Base-by-base conservation (phyloP, 768 basidiomycete genomes). In the Termitomyces sp. region DNA sequence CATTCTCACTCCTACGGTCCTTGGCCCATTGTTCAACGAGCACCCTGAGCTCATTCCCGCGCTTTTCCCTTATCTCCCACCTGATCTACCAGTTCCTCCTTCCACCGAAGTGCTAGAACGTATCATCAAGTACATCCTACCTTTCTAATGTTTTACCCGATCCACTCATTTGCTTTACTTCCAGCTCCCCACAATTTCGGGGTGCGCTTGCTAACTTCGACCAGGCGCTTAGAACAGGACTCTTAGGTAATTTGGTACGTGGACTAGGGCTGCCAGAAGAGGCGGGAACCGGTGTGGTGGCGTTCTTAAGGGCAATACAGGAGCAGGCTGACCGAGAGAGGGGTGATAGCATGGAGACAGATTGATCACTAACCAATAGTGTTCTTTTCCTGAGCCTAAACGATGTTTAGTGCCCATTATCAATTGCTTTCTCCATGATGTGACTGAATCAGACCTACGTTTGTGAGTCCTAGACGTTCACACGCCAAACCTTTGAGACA, bases 211-310 rank as follows among this genome's bases (percentile, higher is more conserved):
- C 81, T 3, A 89, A 81, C 66, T 80, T 97, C 46, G 94, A 97
- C 66, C 85, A 88, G 65, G 94, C 92, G 6, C 75, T 97, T 54
- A 76, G 86, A 49, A 94, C 89, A 0, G 94, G 94, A 8, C 70
- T 92, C 50, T 73, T 94, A 2, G 86, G 85, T 6, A 82, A 79
- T 1, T 76, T 95, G 19, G 91, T 96, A 56, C 75, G 85, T 34
- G 80, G 84, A 25, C 75, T 97, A 7, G 94, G 93, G 2, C 72
- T 97, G 37, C 90, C 91, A 0, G 91, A 89, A 64, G 88, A 88
- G 63, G 94, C 94, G 8, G 94, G 92, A 0, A 79, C 78, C 5
- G 84, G 91, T 4, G 77, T 94, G 5, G 82, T 75, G 41, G 84
- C 90, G 5, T 96, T 96, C 70, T 73, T 97, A 69, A 78, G 84